Conservation (phyloP, 495 filamentous ascomycete genomes). For the Paragyromitra xinjiangensis region DNA sequence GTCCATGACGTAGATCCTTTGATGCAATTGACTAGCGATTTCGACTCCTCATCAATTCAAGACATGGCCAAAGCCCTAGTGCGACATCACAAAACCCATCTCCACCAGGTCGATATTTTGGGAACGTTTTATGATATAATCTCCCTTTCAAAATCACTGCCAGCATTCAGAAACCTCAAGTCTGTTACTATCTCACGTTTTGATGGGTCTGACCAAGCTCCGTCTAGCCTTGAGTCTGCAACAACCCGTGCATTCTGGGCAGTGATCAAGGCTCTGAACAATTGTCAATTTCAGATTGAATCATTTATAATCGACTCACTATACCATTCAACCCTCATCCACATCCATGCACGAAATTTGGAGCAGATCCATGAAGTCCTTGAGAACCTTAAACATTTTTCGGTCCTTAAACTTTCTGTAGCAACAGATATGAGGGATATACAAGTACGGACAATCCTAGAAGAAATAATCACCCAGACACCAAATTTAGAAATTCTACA, state of each 20-base stretch:
- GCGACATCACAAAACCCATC: constrained; percentile 38
- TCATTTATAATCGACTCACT: constrained; percentile 45
- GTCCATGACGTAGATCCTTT: constrained; percentile 43
- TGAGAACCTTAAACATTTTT: constrained; percentile 27
- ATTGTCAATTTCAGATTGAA: constrained; percentile 37
- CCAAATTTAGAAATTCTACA: constrained; percentile 31
- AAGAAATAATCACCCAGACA: constrained; percentile 23
- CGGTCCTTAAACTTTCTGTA: constrained; percentile 25
- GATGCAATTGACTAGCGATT: constrained; percentile 21
- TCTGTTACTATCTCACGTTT: constrained; percentile 48
- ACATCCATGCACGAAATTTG: constrained; percentile 22
- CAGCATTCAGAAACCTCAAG: constrained; percentile 42
- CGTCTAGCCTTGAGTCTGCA: constrained; percentile 7
- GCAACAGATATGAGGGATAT: constrained; percentile 2
- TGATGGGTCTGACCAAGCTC: constrained; percentile 4
- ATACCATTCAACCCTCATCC: constrained; percentile 27
- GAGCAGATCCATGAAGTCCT: constrained; percentile 38
- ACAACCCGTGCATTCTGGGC: constrained; percentile 52
- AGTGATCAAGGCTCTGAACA: constrained; percentile 52
- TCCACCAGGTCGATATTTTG: constrained; percentile 49
- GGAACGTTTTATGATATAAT: constrained; percentile 55
- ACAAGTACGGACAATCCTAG: neutral
- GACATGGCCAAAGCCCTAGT: constrained; percentile 40
- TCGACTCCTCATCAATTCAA: constrained; percentile 15
- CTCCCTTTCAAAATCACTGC: constrained; percentile 49